Percentiles rank a stretch among this genome's conserved stretches.
phyloP scores from a whole-genome alignment of 2,329 filamentous ascomycete species.

The Neofusicoccum cordaticola region DNA sequence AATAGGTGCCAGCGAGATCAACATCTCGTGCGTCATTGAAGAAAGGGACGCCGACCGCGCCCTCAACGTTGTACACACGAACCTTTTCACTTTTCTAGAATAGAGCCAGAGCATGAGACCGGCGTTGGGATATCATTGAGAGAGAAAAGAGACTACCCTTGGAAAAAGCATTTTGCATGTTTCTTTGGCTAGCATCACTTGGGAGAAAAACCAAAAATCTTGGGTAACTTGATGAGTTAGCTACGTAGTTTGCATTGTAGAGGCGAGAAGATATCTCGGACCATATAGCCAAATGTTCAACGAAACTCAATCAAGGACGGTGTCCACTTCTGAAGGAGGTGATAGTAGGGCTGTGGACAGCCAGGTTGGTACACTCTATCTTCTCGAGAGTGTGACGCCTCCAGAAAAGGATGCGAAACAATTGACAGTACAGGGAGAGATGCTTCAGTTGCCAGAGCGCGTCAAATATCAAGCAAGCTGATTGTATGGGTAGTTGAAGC shows the following conservation, averaged over 20 bases:
- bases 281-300: background rate
- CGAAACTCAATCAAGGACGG: background rate
- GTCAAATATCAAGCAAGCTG: too few species aligned
- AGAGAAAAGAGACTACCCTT: background rate
- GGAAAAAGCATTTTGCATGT: slow-evolving; percentile 2
- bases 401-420: too few species aligned
- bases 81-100: slow-evolving; percentile 93
- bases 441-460: too few species aligned
- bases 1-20: slow-evolving; percentile 95
- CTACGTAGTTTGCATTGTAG: background rate
- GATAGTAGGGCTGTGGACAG: background rate
- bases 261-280: background rate
- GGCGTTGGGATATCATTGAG: background rate
- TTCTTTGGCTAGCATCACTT: background rate
- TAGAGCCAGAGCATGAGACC: slow-evolving; percentile 42
- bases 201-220: background rate
- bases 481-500: too few species aligned
- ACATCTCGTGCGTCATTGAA: slow-evolving; percentile 97
- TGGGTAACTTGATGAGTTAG: background rate
- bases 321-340: background rate
- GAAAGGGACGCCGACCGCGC: slow-evolving; percentile 86
- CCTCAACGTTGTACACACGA: slow-evolving; percentile 94
- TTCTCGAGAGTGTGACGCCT: too few species aligned
- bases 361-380: too few species aligned
- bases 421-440: too few species aligned